Evolutionary conservation across 768 basidiomycete species (phyloP), one percentile per base, ranked within the genome.

Genomic region (Collybiopsis luxurians): DNA sequence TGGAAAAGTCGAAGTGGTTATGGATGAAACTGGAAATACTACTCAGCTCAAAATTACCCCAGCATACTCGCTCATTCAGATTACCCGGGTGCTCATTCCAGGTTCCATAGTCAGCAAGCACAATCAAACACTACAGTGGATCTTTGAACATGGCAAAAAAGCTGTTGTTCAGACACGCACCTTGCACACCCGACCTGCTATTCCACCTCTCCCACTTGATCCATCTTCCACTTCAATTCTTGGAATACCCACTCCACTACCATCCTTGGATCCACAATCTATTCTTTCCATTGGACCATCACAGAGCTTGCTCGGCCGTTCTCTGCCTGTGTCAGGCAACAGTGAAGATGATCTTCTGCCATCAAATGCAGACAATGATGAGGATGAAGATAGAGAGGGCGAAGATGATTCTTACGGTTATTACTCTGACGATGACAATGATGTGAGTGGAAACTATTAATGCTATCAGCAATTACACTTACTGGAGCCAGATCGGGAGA

Each of bases 11-110:
- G 26, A 24, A 11, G 48, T 52, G 45, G 57, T 57, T 0, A 42
- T 45, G 17, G 36, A 36, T 6, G 27, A 56, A 26, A 54, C 47
- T 2, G 30, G 15, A 11, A 34, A 52, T 10, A 38, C 15, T 3
- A 44, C 12, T 12, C 24, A 17, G 17, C 21, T 54, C n/a, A 54
- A 54, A 46, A 54, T 63, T 2, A 56, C 61, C 1, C 10, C 42
- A 23, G 53, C 61, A 7, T 58, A 58, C 38, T 45, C 59, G 0
- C 56, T 60, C 17, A 59, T 63, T 30, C 46, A 48, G 56, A 45
- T 63, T 2, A 58, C 52, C n/a, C 43, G 49, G 4, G 12, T 60
- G 21, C 34, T 63, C 13, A 34, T 63, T 21, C 59, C 61, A 0
- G 59, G 56, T 4, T 45, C 45, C 23, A 38, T 56, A 4, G 27